These are phyloP conservation scores for Pyricularia sp. DNA, from an alignment of 2,329 filamentous ascomycete genomes.

Conservation along the genomic window DNA sequence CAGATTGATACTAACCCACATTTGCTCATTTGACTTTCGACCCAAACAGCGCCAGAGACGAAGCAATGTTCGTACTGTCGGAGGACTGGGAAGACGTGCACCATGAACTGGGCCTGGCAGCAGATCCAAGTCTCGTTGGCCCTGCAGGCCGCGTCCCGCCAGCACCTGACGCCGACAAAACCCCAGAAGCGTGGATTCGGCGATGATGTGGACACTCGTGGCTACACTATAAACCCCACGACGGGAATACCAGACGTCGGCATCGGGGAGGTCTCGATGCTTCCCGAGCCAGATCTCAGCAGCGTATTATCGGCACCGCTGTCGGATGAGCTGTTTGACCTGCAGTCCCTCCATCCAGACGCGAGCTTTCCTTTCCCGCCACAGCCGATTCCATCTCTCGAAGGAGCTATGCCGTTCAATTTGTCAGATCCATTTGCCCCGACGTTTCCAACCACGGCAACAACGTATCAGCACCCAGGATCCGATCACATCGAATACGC, in stretches of 20 bases:
- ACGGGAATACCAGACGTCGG: neutral
- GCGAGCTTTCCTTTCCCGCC: neutral
- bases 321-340: neutral
- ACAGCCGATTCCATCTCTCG: neutral
- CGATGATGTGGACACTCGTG: neutral
- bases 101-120: slow-evolving; percentile 1
- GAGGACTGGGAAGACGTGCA: neutral
- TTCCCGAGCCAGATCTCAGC: neutral
- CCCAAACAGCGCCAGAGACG: neutral
- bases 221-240: neutral
- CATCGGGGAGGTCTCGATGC: neutral
- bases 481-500: neutral
- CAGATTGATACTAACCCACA: neutral
- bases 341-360: neutral
- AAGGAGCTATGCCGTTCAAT: neutral
- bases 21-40: neutral
- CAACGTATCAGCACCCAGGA: neutral
- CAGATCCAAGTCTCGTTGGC: slow-evolving; percentile 1
- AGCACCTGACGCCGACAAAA: neutral
- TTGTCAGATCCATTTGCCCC: neutral
- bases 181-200: neutral
- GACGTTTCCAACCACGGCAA: neutral
- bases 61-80: neutral
- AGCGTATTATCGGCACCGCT: neutral
- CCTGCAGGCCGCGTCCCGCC: neutral